These are phyloP conservation scores for Lepidium africanum DNA, from an alignment of 345 rosid genomes.

Conservation along the genomic window DNA sequence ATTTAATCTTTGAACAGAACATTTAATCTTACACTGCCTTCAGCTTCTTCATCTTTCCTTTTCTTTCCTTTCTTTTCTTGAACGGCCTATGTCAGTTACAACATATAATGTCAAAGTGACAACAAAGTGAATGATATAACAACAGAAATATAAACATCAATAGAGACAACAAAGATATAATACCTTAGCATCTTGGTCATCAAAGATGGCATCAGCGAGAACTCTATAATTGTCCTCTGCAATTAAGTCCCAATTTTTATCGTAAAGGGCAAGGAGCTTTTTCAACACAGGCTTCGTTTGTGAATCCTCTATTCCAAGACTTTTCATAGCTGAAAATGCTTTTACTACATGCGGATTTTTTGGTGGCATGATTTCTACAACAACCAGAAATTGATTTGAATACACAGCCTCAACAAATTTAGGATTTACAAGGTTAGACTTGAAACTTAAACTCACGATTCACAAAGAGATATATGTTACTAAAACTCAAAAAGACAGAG, in stretches of 20 bases:
- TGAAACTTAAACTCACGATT: too few species aligned
- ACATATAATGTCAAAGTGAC: background rate
- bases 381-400: background rate
- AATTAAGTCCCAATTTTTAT: slow-evolving; percentile 75
- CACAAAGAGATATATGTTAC: background rate
- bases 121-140: background rate
- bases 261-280: slow-evolving; percentile 57
- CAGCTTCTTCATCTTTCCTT: slow-evolving; percentile 9
- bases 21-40: background rate
- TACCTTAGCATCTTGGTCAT: slow-evolving; percentile 62
- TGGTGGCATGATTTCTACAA: slow-evolving; percentile 42
- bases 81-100: background rate
- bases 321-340: slow-evolving; percentile 68
- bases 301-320: slow-evolving; percentile 44
- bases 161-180: background rate
- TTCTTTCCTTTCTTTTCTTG: slow-evolving; percentile 3
- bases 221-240: slow-evolving; percentile 80
- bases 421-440: too few species aligned
- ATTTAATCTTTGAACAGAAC: background rate
- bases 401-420: background rate
- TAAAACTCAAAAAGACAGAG: background rate
- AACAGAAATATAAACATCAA: background rate
- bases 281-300: slow-evolving; percentile 70
- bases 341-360: slow-evolving; percentile 37
- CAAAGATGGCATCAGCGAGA: slow-evolving; percentile 88